Evolutionary conservation across 768 basidiomycete genomes (phyloP).

Genomic region (Leccinellum albellum): DNA sequence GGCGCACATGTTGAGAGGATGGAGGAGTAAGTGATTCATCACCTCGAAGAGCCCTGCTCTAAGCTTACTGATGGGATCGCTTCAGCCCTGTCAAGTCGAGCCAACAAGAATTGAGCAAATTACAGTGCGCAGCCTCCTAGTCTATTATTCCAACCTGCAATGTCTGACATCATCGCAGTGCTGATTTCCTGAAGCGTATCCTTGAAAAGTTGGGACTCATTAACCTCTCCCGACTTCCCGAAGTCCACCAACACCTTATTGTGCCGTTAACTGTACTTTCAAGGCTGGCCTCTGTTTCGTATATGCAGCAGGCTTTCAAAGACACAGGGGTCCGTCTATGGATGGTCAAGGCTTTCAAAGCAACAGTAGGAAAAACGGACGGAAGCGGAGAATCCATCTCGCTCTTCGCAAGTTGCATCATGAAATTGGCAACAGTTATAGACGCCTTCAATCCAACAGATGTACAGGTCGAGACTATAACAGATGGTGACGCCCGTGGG

Average conservation of each 20-base stretch:
- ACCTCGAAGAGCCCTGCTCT: neutral
- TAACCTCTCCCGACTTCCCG: neutral
- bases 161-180: too few species aligned
- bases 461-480: neutral
- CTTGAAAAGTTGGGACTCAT: neutral
- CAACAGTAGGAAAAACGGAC: neutral
- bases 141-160: neutral
- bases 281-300: neutral
- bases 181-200: too few species aligned
- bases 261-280: constrained; percentile 1
- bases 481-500: neutral
- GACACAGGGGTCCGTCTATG: neutral
- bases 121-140: neutral
- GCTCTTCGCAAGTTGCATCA: neutral
- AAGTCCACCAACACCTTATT: neutral
- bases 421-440: neutral
- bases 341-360: neutral
- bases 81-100: neutral
- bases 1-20: neutral
- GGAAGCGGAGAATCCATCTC: neutral
- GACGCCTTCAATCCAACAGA: neutral
- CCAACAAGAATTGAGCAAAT: neutral
- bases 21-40: neutral
- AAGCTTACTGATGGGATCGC: neutral
- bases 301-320: neutral